Percentiles rank a stretch among this genome's conserved stretches.
These are phyloP conservation scores for Lizonia empirigonia DNA, from an alignment of 2,329 filamentous ascomycete genomes.

Conservation along the genomic window DNA sequence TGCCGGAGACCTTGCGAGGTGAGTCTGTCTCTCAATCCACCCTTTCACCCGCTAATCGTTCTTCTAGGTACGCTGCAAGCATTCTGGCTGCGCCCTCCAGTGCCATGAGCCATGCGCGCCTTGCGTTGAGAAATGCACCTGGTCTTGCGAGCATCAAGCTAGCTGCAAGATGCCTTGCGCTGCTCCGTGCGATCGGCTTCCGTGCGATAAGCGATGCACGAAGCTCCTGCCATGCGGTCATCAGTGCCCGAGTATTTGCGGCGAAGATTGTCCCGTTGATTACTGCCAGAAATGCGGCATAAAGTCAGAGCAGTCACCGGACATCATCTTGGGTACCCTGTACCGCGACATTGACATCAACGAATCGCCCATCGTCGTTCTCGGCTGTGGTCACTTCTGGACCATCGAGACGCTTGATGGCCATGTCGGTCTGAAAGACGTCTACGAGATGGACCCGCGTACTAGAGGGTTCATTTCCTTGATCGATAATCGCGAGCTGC, in stretches of 20 bases:
- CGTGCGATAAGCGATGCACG: conserved; percentile 38
- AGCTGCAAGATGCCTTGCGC: conserved; percentile 46
- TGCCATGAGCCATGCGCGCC: conserved; percentile 44
- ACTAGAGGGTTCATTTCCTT: conserved; percentile 32
- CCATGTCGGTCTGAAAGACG: conserved; percentile 32
- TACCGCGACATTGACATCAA: conserved; percentile 36
- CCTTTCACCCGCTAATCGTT: background rate
- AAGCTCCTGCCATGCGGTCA: conserved; percentile 38
- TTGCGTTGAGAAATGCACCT: conserved; percentile 43
- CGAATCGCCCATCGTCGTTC: conserved; percentile 35
- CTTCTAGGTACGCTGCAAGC: conserved; percentile 36
- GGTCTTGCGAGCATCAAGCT: conserved; percentile 43
- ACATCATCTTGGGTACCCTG: conserved; percentile 34
- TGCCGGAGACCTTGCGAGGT: conserved; percentile 34
- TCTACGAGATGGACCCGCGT: conserved; percentile 22
- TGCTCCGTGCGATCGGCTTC: conserved; percentile 38
- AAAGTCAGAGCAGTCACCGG: conserved; percentile 26
- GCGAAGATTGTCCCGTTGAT: conserved; percentile 31
- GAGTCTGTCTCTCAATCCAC: background rate
- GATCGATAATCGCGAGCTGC: conserved; percentile 31
- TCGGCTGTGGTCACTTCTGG: conserved; percentile 41
- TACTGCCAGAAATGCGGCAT: conserved; percentile 34
- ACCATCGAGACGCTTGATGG: conserved; percentile 41
- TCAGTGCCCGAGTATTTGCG: conserved; percentile 42
- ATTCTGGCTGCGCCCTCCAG: conserved; percentile 28